These are phyloP conservation scores for Pelargonium myrrhifolium DNA, from an alignment of 441 rosid species.

Conservation along the genomic window DNA sequence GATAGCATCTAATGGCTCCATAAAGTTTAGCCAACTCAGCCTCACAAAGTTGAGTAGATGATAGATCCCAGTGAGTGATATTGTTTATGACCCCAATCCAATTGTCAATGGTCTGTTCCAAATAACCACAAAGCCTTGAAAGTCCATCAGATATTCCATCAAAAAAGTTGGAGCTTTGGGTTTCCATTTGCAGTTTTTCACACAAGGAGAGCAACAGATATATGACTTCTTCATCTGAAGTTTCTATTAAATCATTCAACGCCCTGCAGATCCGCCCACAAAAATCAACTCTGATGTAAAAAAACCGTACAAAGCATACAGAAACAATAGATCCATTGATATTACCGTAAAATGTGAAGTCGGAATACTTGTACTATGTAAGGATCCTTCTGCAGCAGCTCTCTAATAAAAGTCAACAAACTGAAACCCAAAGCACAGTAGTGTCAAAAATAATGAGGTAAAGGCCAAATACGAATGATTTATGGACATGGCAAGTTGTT, in stretches of 20 bases:
- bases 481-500: background rate
- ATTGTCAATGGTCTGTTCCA: slow-evolving; percentile 31
- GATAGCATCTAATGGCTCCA: slow-evolving; percentile 65
- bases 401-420: slow-evolving; percentile 53
- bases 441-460: slow-evolving; percentile 20
- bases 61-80: slow-evolving; percentile 24
- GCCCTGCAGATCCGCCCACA: slow-evolving; percentile 49
- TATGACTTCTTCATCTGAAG: slow-evolving; percentile 53
- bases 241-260: slow-evolving; percentile 54
- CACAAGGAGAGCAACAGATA: slow-evolving; percentile 49
- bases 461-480: background rate
- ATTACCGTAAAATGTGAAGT: slow-evolving; percentile 51
- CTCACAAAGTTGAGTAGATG: slow-evolving; percentile 30
- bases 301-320: slow-evolving; percentile 17
- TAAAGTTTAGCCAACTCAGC: slow-evolving; percentile 53
- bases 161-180: slow-evolving; percentile 21
- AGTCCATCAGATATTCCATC: slow-evolving; percentile 35
- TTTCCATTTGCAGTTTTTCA: slow-evolving; percentile 47
- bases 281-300: slow-evolving; percentile 20
- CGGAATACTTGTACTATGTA: slow-evolving; percentile 38
- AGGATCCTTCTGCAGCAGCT: slow-evolving; percentile 48
- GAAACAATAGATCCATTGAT: slow-evolving; percentile 11
- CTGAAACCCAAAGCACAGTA: slow-evolving; percentile 36
- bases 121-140: slow-evolving; percentile 34
- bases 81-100: slow-evolving; percentile 32